These are phyloP conservation scores for Rhododendron simsii DNA, from an alignment of 148 eudicot species.

Conservation along the genomic window DNA sequence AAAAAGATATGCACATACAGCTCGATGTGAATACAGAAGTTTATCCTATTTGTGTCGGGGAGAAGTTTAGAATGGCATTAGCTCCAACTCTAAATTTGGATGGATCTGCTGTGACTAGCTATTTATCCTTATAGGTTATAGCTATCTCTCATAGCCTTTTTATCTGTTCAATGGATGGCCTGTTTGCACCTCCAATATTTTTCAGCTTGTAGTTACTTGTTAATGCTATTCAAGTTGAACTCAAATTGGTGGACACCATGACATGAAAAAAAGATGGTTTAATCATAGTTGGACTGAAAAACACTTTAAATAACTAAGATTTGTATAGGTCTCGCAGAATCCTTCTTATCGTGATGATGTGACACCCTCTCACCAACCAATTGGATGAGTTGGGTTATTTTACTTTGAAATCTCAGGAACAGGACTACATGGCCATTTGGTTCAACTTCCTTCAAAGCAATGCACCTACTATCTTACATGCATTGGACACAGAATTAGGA, in stretches of 20 bases:
- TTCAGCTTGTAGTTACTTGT: background rate
- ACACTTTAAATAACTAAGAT: background rate
- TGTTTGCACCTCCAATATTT: background rate
- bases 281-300: background rate
- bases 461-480: background rate
- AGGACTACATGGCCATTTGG: background rate
- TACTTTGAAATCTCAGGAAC: background rate
- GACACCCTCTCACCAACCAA: background rate
- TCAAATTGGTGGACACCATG: background rate
- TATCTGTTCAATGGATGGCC: background rate
- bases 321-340: background rate
- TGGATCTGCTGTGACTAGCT: slow-evolving; percentile 82
- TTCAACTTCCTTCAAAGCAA: background rate
- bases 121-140: slow-evolving; percentile 14
- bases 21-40: slow-evolving; percentile 79
- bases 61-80: slow-evolving; percentile 70
- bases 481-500: background rate
- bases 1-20: slow-evolving; percentile 61
- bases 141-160: background rate
- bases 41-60: slow-evolving; percentile 66
- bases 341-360: background rate
- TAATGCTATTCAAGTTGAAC: background rate
- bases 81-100: slow-evolving; percentile 80
- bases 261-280: background rate
- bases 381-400: background rate